A percentile compares a stretch with the other conserved stretches of the same genome.
phyloP scores from a whole-genome alignment of 495 filamentous ascomycete species.

The Penicillium parvum region DNA sequence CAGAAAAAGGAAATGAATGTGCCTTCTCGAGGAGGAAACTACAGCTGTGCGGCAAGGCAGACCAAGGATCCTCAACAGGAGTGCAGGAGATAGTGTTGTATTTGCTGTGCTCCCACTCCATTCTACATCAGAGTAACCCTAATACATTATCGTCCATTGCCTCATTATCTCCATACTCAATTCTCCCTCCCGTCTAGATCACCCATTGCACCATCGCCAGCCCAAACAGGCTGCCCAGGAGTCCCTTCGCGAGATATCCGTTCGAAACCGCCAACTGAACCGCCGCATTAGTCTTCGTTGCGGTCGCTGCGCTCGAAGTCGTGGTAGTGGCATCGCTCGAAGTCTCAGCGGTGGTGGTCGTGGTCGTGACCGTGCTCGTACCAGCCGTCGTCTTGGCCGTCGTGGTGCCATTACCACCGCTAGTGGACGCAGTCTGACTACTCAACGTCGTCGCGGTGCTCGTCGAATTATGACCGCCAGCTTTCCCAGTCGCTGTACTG shows the following conservation, averaged over 20 bases:
- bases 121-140: too few species aligned
- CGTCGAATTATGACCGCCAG: background rate
- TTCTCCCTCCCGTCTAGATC: too few species aligned
- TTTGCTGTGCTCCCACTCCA: too few species aligned
- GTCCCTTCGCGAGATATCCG: background rate
- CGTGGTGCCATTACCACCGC: background rate
- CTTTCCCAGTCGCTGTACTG: background rate
- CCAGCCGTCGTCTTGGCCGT: background rate
- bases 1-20: too few species aligned
- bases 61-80: too few species aligned
- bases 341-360: too few species aligned
- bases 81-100: too few species aligned
- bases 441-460: background rate
- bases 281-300: conserved; percentile 6
- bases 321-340: background rate
- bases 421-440: background rate
- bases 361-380: background rate
- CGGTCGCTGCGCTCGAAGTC: conserved; percentile 4
- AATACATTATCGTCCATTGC: too few species aligned
- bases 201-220: too few species aligned
- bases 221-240: conserved; percentile 4
- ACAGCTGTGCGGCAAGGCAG: too few species aligned
- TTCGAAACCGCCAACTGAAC: background rate
- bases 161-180: too few species aligned
- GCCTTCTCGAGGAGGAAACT: too few species aligned